Conservation (phyloP, 495 filamentous ascomycete species). For the Apodospora peruviana region DNA sequence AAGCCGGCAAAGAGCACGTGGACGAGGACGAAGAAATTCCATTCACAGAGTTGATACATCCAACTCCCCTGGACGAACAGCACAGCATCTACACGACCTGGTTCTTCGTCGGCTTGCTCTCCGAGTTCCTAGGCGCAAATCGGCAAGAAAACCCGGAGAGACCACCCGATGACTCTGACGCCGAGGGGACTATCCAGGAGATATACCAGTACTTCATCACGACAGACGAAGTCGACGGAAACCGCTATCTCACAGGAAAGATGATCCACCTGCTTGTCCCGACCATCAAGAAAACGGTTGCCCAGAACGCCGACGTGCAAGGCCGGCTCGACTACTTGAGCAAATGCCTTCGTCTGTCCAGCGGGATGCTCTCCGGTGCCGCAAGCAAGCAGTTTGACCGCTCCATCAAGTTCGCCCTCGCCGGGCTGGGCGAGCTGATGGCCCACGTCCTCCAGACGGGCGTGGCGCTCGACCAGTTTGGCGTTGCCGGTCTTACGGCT, state of each 20-base stretch:
- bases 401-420: conserved; percentile 12
- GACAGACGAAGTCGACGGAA: not conserved
- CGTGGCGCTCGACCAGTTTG: not conserved
- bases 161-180: not conserved
- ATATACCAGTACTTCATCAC: conserved; percentile 5
- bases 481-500: not conserved
- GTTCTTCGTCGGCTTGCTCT: conserved; percentile 9
- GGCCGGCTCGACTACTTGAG: conserved; percentile 4
- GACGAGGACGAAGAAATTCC: not conserved
- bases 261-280: not conserved
- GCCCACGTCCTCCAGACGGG: not conserved
- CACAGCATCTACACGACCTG: conserved; percentile 8
- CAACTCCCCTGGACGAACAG: not conserved
- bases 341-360: conserved; percentile 6
- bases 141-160: not conserved
- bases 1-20: too few relatives aligned
- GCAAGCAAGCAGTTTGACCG: conserved; percentile 7
- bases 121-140: conserved; percentile 12
- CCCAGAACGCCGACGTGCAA: not conserved
- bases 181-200: not conserved
- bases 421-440: conserved; percentile 13
- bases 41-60: conserved; percentile 3
- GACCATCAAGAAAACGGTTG: not conserved
- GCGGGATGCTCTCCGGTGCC: not conserved
- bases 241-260: not conserved